Base-by-base conservation (phyloP, 768 basidiomycete genomes). In the Serpula lacrymans region DNA sequence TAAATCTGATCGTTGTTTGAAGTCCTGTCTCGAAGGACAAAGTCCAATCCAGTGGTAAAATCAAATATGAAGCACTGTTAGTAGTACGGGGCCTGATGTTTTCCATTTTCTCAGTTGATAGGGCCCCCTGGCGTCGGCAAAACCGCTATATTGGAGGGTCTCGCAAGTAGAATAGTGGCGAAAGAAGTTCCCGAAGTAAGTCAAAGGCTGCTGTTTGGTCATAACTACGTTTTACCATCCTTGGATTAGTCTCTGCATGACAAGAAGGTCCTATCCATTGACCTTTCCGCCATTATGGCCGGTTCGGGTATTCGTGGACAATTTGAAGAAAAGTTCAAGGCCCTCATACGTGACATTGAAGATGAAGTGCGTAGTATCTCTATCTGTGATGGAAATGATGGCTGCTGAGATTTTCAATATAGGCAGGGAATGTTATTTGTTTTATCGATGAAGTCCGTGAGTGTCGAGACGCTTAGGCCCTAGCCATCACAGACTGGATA, bases 381-480 rank as follows among this genome's bases (percentile, higher is more conserved):
- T 29, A 53, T 60, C 34, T 43, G 51, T 25, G 46, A 59, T 26
- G 42, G 60, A 43, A 47, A 55, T 10, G 25, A 28, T 32, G 29
- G 58, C 37, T 48, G 41, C 37, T 48, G 42, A 32, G 13, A 18
- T 39, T 17, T 17, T 6, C 10, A 27, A 24, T 46, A 14, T 36
- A 80, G 79, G 72, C 75, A 3, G 82, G 86, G 14, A 80, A 84
- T 31, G 82, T 91, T 6, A 94, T 94, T 26, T 91, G 88, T 55
- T 95, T 95, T 64, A 93, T 95, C 39, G 92, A 94, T 51, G 91
- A 95, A 78, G 82, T 95, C 38, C 92, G 86, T 88, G 52, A 65
- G 87, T 81, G 42, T 13, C 17, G 2, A 26, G 5, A 2, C 13
- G 2, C 5, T 32, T 6, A n/a, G 25, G n/a, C n/a, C n/a, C 21